Percentiles rank a stretch among this genome's conserved stretches.
phyloP scores from a whole-genome alignment of 495 filamentous ascomycete genomes.

The Zalerion maritima region DNA sequence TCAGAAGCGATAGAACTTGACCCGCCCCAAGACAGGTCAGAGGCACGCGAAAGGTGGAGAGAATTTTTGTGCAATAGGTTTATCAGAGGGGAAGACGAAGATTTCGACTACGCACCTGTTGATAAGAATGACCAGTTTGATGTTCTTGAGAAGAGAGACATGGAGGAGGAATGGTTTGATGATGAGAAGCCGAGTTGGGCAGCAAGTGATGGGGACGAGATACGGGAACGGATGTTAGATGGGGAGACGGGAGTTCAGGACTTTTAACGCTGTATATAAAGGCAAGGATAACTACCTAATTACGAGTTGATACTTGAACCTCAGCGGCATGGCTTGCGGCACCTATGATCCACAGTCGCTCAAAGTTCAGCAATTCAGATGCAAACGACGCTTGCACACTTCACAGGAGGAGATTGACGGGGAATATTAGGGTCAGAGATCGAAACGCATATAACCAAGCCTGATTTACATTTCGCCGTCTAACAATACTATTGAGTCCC shows the following conservation, averaged over 20 bases:
- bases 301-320: too few species aligned
- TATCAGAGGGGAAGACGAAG: constrained; percentile 51
- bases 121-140: constrained; percentile 60
- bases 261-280: too few species aligned
- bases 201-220: constrained; percentile 29
- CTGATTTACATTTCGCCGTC: too few species aligned
- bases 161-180: constrained; percentile 58
- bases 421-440: too few species aligned
- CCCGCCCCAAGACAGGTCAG: constrained; percentile 43
- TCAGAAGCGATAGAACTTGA: not conserved
- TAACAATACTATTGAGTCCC: too few species aligned
- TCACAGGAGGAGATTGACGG: too few species aligned
- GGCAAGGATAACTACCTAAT: too few species aligned
- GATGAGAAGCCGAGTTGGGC: constrained; percentile 56
- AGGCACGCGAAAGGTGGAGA: constrained; percentile 51
- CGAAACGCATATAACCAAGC: too few species aligned
- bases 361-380: too few species aligned
- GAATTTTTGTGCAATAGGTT: constrained; percentile 58
- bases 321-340: too few species aligned
- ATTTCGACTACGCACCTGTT: constrained; percentile 59
- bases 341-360: too few species aligned
- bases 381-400: too few species aligned
- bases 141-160: constrained; percentile 43
- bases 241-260: constrained; percentile 76
- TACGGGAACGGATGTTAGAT: constrained; percentile 19